Evolutionary conservation across 2,329 filamentous ascomycete species (phyloP).

Genomic region (Corinectria fuckeliana): DNA sequence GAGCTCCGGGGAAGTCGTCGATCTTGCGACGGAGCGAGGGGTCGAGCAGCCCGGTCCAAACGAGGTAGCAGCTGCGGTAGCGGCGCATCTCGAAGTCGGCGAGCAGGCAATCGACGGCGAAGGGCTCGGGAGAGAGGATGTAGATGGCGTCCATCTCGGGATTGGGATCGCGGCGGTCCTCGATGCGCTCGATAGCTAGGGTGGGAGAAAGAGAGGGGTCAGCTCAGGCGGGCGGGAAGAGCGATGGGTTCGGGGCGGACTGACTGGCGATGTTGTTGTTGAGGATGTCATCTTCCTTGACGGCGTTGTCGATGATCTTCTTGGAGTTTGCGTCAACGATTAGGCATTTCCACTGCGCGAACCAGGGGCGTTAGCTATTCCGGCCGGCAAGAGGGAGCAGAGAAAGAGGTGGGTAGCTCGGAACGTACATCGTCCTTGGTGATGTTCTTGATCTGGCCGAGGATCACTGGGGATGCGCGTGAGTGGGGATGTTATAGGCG

Average conservation of each 20-base stretch:
- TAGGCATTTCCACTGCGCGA: slow-evolving; percentile 88
- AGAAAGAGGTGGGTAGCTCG: not conserved
- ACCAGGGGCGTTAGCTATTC: slow-evolving; percentile 15
- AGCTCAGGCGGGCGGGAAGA: slow-evolving; percentile 20
- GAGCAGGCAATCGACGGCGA: slow-evolving; percentile 92
- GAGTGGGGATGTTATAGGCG: not conserved
- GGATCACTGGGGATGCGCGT: slow-evolving; percentile 43
- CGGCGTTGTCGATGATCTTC: slow-evolving; percentile 87
- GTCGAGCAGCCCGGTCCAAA: slow-evolving; percentile 84
- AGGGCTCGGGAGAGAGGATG: slow-evolving; percentile 81
- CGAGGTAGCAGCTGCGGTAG: slow-evolving; percentile 79
- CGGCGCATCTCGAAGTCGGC: slow-evolving; percentile 87
- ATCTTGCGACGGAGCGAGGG: slow-evolving; percentile 74
- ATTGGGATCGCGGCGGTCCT: slow-evolving; percentile 82
- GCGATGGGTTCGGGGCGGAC: slow-evolving; percentile 40
- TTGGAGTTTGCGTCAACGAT: slow-evolving; percentile 85
- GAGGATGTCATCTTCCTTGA: slow-evolving; percentile 96
- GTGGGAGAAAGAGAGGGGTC: slow-evolving; percentile 24
- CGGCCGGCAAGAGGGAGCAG: not conserved
- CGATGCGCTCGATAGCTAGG: slow-evolving; percentile 91
- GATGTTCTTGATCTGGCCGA: slow-evolving; percentile 70
- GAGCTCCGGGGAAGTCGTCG: slow-evolving; percentile 71
- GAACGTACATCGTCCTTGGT: slow-evolving; percentile 78
- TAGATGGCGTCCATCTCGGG: slow-evolving; percentile 95
- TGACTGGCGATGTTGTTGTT: slow-evolving; percentile 95